Evolutionary conservation across 495 filamentous ascomycete species (phyloP).

Genomic region (Baudoinia panamericana): DNA sequence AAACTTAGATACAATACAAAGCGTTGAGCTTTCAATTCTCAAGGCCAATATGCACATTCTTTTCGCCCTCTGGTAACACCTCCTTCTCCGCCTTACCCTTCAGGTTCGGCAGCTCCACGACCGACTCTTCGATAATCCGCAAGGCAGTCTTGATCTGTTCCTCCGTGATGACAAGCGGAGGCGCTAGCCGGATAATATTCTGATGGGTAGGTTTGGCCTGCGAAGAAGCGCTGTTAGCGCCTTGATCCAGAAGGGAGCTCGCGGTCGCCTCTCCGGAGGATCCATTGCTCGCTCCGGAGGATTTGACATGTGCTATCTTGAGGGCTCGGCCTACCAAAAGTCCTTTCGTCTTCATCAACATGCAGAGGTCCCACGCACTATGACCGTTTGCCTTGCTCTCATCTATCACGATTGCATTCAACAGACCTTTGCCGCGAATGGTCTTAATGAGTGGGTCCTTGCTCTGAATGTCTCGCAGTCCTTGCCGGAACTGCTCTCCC

Average conservation of each 20-base stretch:
- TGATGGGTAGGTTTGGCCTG: conserved; percentile 97
- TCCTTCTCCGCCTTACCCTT: conserved; percentile 70
- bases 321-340: conserved; percentile 56
- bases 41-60: conserved; percentile 56
- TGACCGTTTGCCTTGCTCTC: conserved; percentile 73
- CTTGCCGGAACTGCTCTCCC: conserved; percentile 72
- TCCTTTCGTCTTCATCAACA: conserved; percentile 91
- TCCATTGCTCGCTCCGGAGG: conserved; percentile 3
- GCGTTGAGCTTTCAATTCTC: too few relatives aligned
- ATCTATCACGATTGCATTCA: conserved; percentile 96
- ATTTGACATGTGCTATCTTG: conserved; percentile 32
- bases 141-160: conserved; percentile 29
- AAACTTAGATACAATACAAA: too few relatives aligned
- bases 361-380: conserved; percentile 92
- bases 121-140: conserved; percentile 30
- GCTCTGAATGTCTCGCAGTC: conserved; percentile 44
- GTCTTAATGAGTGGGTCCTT: conserved; percentile 66
- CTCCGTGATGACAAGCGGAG: conserved; percentile 34
- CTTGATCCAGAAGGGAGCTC: conserved; percentile 19
- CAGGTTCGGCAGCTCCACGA: conserved; percentile 29
- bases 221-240: conserved; percentile 11
- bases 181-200: conserved; percentile 59
- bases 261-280: conserved; percentile 23
- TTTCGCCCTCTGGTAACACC: conserved; percentile 69
- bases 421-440: conserved; percentile 81